Evolutionary conservation across 345 rosid genomes (phyloP), one percentile per base, ranked within the genome.

Genomic region (Gynandropsis gynandra): DNA sequence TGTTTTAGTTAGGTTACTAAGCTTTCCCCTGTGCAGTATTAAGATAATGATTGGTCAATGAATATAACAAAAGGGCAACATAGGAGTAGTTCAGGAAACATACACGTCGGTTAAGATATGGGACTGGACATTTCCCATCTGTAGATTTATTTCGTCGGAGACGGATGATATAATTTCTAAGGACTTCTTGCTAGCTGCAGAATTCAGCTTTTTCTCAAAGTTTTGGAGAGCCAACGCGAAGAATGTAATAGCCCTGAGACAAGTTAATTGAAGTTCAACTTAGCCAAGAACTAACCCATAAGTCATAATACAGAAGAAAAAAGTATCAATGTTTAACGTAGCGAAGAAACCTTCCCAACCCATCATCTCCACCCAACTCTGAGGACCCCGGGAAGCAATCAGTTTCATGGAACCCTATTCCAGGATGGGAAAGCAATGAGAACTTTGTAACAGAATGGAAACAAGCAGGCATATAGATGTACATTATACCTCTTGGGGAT

Each of bases 21-120:
- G 63, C 77, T 80, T 83, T 64, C 61, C 80, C 63, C 95, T 88
- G 74, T 58, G 48, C 17, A 68, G 33, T 42, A 66, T 65, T 42
- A 68, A 63, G 65, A 54, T 53, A 42, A 67, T 17, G 56, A 10
- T 31, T 17, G 56, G 9, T 31, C 49, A 59, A 16, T 52, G 53
- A 55, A 46, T 52, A 47, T 61, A 50, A 27, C 14, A 34, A 58
- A 61, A 21, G 6, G 43, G 34, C 4, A 54, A 56, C 49, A 7
- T 65, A 58, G 42, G 15, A 35, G 31, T 54, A 36, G 9, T 56
- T 61, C 17, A 24, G 42, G 42, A 59, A 47, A 71, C 90, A 6
- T 77, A 88, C 97, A 74, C 60, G 47, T 93, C 89, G 50, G 74
- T 66, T 67, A 78, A 75, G 68, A 85, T 78, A 64, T 80, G 87